Conservation (phyloP, 2,329 filamentous ascomycete genomes). For the Myriosclerotinia duriaeana region DNA sequence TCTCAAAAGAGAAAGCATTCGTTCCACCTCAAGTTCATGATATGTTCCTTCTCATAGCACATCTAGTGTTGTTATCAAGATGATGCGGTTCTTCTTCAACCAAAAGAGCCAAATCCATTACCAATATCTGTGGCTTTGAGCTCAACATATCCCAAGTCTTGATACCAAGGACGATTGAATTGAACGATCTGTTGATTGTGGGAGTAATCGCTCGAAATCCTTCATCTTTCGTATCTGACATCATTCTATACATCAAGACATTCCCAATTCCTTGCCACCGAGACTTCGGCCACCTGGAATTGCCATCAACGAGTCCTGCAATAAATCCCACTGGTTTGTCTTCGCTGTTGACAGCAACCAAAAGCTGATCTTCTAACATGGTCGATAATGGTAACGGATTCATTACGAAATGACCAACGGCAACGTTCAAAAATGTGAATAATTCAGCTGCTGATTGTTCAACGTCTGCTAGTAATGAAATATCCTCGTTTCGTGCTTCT, state of each 20-base stretch:
- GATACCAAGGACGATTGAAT: slow-evolving; percentile 40
- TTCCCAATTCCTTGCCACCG: slow-evolving; percentile 38
- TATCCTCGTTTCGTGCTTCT: slow-evolving; percentile 32
- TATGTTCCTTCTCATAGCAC: slow-evolving; percentile 21
- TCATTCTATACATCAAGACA: slow-evolving; percentile 36
- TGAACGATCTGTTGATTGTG: slow-evolving; percentile 37
- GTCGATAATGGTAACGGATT: slow-evolving; percentile 29
- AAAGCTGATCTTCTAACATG: slow-evolving; percentile 36
- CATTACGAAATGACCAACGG: slow-evolving; percentile 33
- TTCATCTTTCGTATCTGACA: slow-evolving; percentile 34
- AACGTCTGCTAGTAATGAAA: slow-evolving; percentile 36
- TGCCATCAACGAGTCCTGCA: slow-evolving; percentile 36
- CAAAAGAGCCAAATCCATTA: slow-evolving; percentile 11
- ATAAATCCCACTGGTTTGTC: slow-evolving; percentile 39
- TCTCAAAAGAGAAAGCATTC: not conserved
- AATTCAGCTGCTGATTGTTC: slow-evolving; percentile 38
- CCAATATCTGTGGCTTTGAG: slow-evolving; percentile 30
- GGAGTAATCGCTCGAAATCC: slow-evolving; percentile 36
- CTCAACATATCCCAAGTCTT: slow-evolving; percentile 36
- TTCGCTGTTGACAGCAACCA: slow-evolving; percentile 35
- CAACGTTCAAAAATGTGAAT: slow-evolving; percentile 33
- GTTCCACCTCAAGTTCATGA: not conserved
- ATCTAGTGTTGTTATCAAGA: not conserved
- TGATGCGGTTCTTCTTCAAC: slow-evolving; percentile 9
- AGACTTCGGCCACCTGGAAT: slow-evolving; percentile 39